Evolutionary conservation across 1,284 basidiomycete genomes (phyloP), one percentile per base, ranked within the genome.

Genomic region (Amylostereum chailletii): DNA sequence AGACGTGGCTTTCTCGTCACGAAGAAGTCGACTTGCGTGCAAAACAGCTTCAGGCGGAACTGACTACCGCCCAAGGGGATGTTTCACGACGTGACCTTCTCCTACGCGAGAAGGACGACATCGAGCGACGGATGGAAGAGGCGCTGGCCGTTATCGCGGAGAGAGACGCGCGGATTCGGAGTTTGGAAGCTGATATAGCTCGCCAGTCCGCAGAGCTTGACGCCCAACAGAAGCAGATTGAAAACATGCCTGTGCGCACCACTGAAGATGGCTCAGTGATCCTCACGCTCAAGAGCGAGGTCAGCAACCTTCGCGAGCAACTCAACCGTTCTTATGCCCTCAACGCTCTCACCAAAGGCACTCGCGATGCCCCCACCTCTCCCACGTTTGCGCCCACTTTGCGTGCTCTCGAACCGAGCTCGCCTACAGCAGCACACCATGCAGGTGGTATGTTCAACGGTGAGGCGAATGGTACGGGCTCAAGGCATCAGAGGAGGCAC

Each of bases 291-390:
- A 92, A 96, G 66, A 88, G 81, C 58, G 96, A 99, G 72, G 84
- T 99, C 54, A 85, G 86, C 65, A 85, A 72, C 55, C 74, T 99
- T 46, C 90, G 93, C 53, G 96, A 99, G 64, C 95, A 99, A 65
- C 83, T 99, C 56, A 94, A 94, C 61, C 83, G 96, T 32, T 86
- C 94, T 26, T 93, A 93, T 61, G 92, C 95, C 4, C 76, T 94
- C 57, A 91, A 90, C 58, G 77, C 81, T 11, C 75, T 94, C 46
- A 94, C 89, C 5, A 80, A 83, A 51, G 80, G 83, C 29, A 62
- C 75, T 37, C 80, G 85, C 19, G 70, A 65, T 3, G 86, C 90
- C 39, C 84, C 86, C 0, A 84, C 81, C 5, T 94, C 91, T 0
- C 92, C 92, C 1, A 92, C 90, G 26, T 89, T 89, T 60, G 78